Percentiles rank a stretch among this genome's conserved stretches.
phyloP scores from a whole-genome alignment of 768 basidiomycete genomes.

The Nidularia sp. region DNA sequence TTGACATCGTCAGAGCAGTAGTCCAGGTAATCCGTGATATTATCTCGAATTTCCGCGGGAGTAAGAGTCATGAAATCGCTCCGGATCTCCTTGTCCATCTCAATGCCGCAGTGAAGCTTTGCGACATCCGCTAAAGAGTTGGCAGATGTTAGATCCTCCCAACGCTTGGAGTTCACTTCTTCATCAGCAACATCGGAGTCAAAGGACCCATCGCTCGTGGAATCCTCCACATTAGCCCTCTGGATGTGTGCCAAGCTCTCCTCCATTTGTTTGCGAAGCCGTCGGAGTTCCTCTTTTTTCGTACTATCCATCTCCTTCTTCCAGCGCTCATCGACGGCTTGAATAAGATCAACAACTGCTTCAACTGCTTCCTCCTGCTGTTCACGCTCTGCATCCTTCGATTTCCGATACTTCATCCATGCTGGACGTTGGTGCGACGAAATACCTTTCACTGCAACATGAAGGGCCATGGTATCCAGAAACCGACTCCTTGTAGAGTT shows the following conservation, averaged over 20 bases:
- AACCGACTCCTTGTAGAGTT: constrained; percentile 69
- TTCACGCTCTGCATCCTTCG: constrained; percentile 50
- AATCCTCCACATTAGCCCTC: constrained; percentile 3
- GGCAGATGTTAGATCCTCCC: constrained; percentile 91
- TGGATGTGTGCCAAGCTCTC: constrained; percentile 28
- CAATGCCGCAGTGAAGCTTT: constrained; percentile 79
- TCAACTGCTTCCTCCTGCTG: constrained; percentile 62
- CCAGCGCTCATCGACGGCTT: constrained; percentile 41
- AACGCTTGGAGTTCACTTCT: constrained; percentile 52
- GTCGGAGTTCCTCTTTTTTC: constrained; percentile 36
- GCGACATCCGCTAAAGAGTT: constrained; percentile 94
- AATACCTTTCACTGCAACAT: constrained; percentile 91
- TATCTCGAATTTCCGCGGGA: constrained; percentile 58
- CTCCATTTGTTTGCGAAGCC: constrained; percentile 31
- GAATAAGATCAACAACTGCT: constrained; percentile 39
- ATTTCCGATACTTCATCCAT: constrained; percentile 85
- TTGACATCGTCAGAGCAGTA: constrained; percentile 88
- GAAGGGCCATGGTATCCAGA: constrained; percentile 92
- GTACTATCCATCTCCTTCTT: constrained; percentile 42
- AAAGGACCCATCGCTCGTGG: constrained; percentile 5
- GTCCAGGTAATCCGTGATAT: constrained; percentile 67
- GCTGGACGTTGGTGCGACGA: constrained; percentile 92
- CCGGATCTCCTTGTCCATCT: constrained; percentile 73
- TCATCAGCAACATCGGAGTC: constrained; percentile 24
- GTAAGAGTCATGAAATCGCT: constrained; percentile 71